Base-by-base conservation (phyloP, 2,329 filamentous ascomycete genomes). In the Microdochium paspali region DNA sequence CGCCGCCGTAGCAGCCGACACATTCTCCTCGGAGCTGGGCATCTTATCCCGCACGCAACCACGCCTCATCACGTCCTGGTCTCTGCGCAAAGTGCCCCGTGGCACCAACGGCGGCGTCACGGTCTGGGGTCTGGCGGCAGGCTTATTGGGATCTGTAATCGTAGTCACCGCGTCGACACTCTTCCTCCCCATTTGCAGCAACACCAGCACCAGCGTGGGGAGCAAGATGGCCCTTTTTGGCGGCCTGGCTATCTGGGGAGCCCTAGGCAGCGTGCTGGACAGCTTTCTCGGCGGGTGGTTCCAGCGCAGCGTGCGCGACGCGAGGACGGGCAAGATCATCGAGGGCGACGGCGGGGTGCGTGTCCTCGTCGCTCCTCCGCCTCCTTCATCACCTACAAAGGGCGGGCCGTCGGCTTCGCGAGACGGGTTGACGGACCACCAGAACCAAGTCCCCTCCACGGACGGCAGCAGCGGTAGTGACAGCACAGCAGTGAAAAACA, bases 81-180 rank as follows among this genome's bases (percentile, higher is more conserved):
- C 69, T 4, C 75, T 93, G 58, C 83, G 86, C 50, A 77, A 80
- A 53, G 93, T 97, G 0, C 90, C 93, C 0, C 84, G 80, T 1
- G 93, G 93, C 45, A 97, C 93, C 39, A 98, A 98, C 61, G 93
- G 93, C 26, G 93, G 91, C 15, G 87, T 98, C 9, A 94, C 89
- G 0, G 56, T 81, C 0, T 71, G 79, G 43, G 93, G 93, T 0
- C 70, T 95, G 0, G 67, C 72, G 0, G 87, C 89, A 2, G 90
- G 90, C 1, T 63, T 87, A 20, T 62, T 87, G 1, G 90, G 90
- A 3, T 84, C 87, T 10, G 76, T 85, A 48, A 73, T 91, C 44
- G 81, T 90, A 5, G 72, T 85, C 23, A 80, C 81, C 0, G 56
- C 76, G 0, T 78, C 88, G 2, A 72, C 83, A 43, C 53, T 85